Evolutionary conservation across 805 yeast species (phyloP), one percentile per base, ranked within the genome.

Genomic region (Lipomyces starkeyi): DNA sequence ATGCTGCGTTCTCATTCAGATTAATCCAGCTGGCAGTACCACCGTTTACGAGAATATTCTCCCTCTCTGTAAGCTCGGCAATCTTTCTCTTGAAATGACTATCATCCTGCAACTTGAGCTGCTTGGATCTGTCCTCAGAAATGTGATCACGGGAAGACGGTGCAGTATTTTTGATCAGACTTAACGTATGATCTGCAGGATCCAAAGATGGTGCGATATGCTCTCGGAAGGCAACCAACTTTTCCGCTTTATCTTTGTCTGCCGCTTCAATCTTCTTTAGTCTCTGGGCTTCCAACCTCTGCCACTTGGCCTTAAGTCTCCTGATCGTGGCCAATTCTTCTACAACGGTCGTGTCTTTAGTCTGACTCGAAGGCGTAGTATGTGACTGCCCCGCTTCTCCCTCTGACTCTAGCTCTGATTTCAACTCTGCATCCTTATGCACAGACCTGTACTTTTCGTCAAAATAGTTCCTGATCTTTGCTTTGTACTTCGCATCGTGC

Each of bases 401-500:
- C 9, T 13, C 32, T 22, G 25, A 17, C 35, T 25, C 14, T 5
- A 52, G 37, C 11, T 32, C 35, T 27, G 34, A 5, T 6, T 43
- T 35, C 57, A 59, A 37, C 14, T 55, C 20, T 13, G 61, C 25
- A 13, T 20, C 58, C 3, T 5, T 25, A 2, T 53, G 59, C 37
- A n/a, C 27, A 20, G 54, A 7, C 29, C 35, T 58, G 22, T 58
- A 11, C 54, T 58, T 40, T n/a, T 25, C 54, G 34, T 35, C 52
- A 27, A 22, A 22, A 13, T 25, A 40, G 20, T 35, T 34, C 20
- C 37, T 40, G 37, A 66, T 52, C 29, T n/a, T n/a, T 17, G 13
- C 56, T n/a, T 47, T 63, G 27, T 64, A 29, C 14, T 25, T 27
- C 22, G 66, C 37, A 11, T 22, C n/a, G 62, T 34, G 34, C 29